Conservation (phyloP, 164 flowering plant genomes). For the Taxillus chinensis region DNA sequence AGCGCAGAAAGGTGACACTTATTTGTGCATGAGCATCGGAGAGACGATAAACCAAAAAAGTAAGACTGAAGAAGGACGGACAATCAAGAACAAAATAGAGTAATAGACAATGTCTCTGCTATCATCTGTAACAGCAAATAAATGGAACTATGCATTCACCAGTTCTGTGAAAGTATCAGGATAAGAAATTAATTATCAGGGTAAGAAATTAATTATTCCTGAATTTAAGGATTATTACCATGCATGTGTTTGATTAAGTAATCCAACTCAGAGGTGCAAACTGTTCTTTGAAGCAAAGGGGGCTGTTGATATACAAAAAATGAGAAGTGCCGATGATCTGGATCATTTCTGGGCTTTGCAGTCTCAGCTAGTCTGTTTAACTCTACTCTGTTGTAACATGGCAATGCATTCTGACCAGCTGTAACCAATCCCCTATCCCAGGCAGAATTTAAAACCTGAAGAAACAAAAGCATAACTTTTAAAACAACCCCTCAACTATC, state of each 20-base stretch:
- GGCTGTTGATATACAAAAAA: constrained; percentile 55
- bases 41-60: too few species aligned
- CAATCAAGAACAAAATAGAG: too few species aligned
- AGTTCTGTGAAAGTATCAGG: too few species aligned
- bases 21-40: too few species aligned
- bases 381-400: constrained; percentile 56
- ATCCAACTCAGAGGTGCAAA: constrained; percentile 45
- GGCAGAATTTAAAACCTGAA: constrained; percentile 64
- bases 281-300: constrained; percentile 37
- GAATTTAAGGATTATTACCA: constrained; percentile 26
- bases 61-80: too few species aligned
- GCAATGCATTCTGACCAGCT: constrained; percentile 54
- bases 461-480: neutral
- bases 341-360: constrained; percentile 68
- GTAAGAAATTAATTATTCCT: neutral
- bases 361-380: constrained; percentile 42
- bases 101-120: too few species aligned
- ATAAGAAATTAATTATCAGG: too few species aligned
- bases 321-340: constrained; percentile 50
- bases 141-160: too few species aligned
- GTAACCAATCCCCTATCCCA: constrained; percentile 57
- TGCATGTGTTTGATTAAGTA: constrained; percentile 63
- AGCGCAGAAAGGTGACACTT: too few species aligned
- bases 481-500: neutral
- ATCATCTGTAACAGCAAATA: too few species aligned